Evolutionary conservation across 192 early-diverging fungal genomes (phyloP), one percentile per base, ranked within the genome.

Genomic region (Endogone sp.): DNA sequence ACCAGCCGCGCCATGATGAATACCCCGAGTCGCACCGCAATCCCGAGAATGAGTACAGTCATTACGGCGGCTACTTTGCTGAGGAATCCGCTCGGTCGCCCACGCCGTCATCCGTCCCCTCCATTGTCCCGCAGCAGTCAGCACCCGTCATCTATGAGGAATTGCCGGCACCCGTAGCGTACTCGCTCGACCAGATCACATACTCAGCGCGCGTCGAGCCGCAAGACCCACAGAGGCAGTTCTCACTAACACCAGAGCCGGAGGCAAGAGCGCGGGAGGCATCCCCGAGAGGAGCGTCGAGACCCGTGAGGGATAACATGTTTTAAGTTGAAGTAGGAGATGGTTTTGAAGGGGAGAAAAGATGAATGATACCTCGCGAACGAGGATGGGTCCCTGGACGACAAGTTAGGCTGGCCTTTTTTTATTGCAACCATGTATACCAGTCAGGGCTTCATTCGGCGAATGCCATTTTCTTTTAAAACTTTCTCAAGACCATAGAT

Each of bases 71-170:
- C 6, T 49, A 49, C 37, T 49, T 49, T 49, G 1, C 37, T 1
- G 9, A 6, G 16, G 37, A 6, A 16, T 11, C 37, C 0, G 16
- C 37, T 16, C 37, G 16, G 37, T 16, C 16, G 37, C 6, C 37
- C 9, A 49, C 37, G 37, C 37, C 6, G 16, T 6, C 37, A 49
- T 0, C 37, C 37, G 37, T 49, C 37, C 37, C 16, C 37, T 16
- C 37, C 37, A 26, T 56, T 4, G 21, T 62, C 21, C 21, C 63
- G 16, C 65, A 55, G 10, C 9, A 32, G 23, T 24, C 65, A 0
- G 27, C 55, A 23, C 65, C 54, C 2, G 65, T 67, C 24, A 16
- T 67, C 24, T 67, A 56, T 27, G 32, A 67, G 22, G 65, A 67
- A 13, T 29, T 67, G 8, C 65, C 65, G n/a, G 49, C 65, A 23